Base-by-base conservation (phyloP, 2,329 filamentous ascomycete genomes). In the Cordyceps fumosorosea region DNA sequence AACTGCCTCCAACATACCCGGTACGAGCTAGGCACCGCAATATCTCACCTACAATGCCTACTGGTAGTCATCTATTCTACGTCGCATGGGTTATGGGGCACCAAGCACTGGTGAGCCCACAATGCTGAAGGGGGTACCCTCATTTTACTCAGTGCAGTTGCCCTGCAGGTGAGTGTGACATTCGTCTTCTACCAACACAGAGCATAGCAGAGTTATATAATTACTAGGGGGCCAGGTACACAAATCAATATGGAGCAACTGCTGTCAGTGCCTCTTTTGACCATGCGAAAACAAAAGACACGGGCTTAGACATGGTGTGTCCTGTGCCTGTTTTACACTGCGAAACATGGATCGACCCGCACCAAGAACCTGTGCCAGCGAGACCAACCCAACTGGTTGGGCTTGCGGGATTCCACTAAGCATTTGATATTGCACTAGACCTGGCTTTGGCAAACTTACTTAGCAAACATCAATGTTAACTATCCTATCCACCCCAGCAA, bases 31-130 rank as follows among this genome's bases (percentile, higher is more conserved):
- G 29, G 56, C 18, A 60, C 26, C 34, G 44, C 48, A 24, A 10
- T 22, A 34, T 24, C 18, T 10, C 16, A 5, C 40, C 7, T 34
- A 12, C 24, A 40, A 22, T 42, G 34, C 14, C 26, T 48, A 29
- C 29, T 29, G 29, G 29, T 6, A 56, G 34, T 14, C 34, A 37
- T 45, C 14, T 32, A 5, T 24, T 37, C 55, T 18, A 22, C 26
- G 48, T 60, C 37, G 57, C 57, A 60, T 60, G 57, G 37, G 24
- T 26, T 45, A 60, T 53, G 57, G 57, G 44, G 57, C 22, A 11
- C 47, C 47, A 51, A 52, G 29, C 8, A 34, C 8, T 37, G 34
- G 34, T 37, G 34, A 53, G 57, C 48, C 56, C n/a, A 60, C 52
- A 48, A 24, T n/a, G 34, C 32, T 42, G 3, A 18, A 59, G 52